phyloP scores from a whole-genome alignment of 768 basidiomycete genomes.

The Psilocybe cubensis region DNA sequence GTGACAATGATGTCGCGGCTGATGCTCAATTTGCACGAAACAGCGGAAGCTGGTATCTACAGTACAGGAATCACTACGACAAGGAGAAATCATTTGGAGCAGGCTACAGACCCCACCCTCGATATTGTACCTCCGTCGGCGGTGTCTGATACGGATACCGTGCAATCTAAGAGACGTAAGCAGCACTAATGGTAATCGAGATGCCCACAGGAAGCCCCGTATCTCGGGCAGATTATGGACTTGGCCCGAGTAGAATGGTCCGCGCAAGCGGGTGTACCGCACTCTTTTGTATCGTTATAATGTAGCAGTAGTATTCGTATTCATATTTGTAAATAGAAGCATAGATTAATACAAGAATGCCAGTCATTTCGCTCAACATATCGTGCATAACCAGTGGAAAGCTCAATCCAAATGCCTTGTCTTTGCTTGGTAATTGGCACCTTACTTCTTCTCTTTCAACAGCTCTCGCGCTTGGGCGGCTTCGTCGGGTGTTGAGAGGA shows the following conservation, averaged over 20 bases:
- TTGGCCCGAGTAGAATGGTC: too few species aligned
- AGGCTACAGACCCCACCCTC: constrained; percentile 1
- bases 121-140: constrained; percentile 5
- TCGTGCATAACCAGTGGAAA: too few species aligned
- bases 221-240: too few species aligned
- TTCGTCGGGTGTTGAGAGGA: constrained; percentile 45
- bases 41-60: constrained; percentile 36
- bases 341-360: too few species aligned
- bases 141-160: background rate
- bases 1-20: constrained; percentile 58
- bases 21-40: constrained; percentile 56
- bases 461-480: constrained; percentile 34
- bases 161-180: background rate
- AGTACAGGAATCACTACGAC: constrained; percentile 27
- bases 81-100: constrained; percentile 18
- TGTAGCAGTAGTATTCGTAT: too few species aligned
- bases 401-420: too few species aligned
- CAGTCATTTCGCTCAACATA: too few species aligned
- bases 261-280: too few species aligned
- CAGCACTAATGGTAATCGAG: background rate
- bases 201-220: too few species aligned
- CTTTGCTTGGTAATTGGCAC: too few species aligned
- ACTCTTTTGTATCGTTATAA: too few species aligned
- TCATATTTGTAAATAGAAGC: too few species aligned
- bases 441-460: background rate